A percentile compares a stretch with the other conserved stretches of the same genome.
phyloP scores from a whole-genome alignment of 1,284 basidiomycete species.

The Malassezia sympodialis region DNA sequence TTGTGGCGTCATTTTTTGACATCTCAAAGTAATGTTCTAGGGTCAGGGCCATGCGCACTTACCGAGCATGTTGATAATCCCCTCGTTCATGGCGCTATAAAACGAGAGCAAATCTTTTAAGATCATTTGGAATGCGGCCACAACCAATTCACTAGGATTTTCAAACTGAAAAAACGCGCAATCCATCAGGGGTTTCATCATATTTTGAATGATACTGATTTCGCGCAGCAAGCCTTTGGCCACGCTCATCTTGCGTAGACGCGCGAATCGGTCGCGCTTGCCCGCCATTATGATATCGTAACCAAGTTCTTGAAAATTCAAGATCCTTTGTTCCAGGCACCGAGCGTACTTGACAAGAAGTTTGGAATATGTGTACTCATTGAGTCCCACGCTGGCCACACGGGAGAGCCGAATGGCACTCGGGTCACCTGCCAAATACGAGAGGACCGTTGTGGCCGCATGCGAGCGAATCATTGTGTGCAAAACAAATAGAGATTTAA shows the following conservation, averaged over 20 bases:
- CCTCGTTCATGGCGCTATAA: slow-evolving; percentile 94
- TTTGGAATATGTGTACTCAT: slow-evolving; percentile 56
- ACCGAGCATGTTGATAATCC: slow-evolving; percentile 74
- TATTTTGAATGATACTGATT: slow-evolving; percentile 76
- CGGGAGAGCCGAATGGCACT: slow-evolving; percentile 70
- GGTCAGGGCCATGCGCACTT: neutral
- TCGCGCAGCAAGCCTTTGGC: slow-evolving; percentile 90
- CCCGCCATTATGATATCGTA: slow-evolving; percentile 70
- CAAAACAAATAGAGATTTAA: slow-evolving; percentile 88
- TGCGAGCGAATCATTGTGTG: slow-evolving; percentile 93
- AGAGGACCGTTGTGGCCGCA: slow-evolving; percentile 77
- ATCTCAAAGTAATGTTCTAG: slow-evolving; percentile 98
- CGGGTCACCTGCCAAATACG: slow-evolving; percentile 57
- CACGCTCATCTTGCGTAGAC: slow-evolving; percentile 80
- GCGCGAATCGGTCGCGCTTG: slow-evolving; percentile 48
- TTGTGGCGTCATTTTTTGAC: slow-evolving; percentile 79
- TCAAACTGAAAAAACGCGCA: slow-evolving; percentile 93
- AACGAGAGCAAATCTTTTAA: slow-evolving; percentile 91
- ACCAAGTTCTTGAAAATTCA: slow-evolving; percentile 77
- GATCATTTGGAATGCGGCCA: slow-evolving; percentile 82
- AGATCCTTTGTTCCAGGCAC: slow-evolving; percentile 81
- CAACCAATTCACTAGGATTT: slow-evolving; percentile 78
- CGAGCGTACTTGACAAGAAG: slow-evolving; percentile 76
- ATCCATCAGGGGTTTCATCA: slow-evolving; percentile 75
- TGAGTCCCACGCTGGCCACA: slow-evolving; percentile 52